A percentile compares a stretch with the other conserved stretches of the same genome.
phyloP scores from a whole-genome alignment of 1,139 yeast species.

The Maudiozyma humilis region DNA sequence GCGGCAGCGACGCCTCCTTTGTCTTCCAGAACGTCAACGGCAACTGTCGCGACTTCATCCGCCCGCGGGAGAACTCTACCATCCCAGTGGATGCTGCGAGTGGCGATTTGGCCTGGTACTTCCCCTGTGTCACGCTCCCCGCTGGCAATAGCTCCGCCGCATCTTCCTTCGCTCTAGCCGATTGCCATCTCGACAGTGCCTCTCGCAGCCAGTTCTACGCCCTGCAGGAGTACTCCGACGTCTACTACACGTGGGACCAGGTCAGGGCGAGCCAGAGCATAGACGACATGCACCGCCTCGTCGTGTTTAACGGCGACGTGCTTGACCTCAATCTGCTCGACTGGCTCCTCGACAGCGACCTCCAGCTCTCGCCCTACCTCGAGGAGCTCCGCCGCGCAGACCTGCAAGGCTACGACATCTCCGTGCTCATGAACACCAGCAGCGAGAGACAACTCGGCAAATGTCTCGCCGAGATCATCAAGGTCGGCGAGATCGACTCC shows the following conservation, averaged over 20 bases:
- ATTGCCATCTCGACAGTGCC: slow-evolving; percentile 70
- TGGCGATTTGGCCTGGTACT: slow-evolving; percentile 81
- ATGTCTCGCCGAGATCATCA: slow-evolving; percentile 79
- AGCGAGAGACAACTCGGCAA: slow-evolving; percentile 64
- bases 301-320: slow-evolving; percentile 83
- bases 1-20: slow-evolving; percentile 82
- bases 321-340: slow-evolving; percentile 67
- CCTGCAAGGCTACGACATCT: slow-evolving; percentile 71
- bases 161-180: slow-evolving; percentile 80
- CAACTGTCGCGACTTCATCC: slow-evolving; percentile 72
- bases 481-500: slow-evolving; percentile 83
- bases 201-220: slow-evolving; percentile 66
- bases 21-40: slow-evolving; percentile 94
- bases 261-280: too few relatives aligned
- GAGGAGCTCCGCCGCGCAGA: slow-evolving; percentile 52
- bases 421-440: slow-evolving; percentile 63
- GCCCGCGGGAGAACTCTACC: slow-evolving; percentile 61
- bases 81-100: slow-evolving; percentile 59
- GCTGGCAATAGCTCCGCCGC: slow-evolving; percentile 38
- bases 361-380: slow-evolving; percentile 66
- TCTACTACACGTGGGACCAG: slow-evolving; percentile 87
- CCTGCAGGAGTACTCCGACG: slow-evolving; percentile 59
- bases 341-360: slow-evolving; percentile 63
- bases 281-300: slow-evolving; percentile 66
- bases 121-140: slow-evolving; percentile 90